These are phyloP conservation scores for Aphanomyces invadans DNA, from an alignment of 352 stramenopile species.

Conservation along the genomic window DNA sequence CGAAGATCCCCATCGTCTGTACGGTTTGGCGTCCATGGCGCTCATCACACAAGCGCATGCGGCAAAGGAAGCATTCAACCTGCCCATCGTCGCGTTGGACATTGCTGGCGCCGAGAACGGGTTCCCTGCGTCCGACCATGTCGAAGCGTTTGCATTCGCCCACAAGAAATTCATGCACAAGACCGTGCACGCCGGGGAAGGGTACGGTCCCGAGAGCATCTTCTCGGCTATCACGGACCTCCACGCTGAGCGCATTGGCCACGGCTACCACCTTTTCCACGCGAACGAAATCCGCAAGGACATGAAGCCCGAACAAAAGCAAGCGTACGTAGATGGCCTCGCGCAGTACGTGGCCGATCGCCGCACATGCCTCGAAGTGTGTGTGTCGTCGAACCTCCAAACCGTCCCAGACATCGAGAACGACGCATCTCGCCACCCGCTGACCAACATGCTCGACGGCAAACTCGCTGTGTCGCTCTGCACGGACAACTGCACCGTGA, in stretches of 20 bases:
- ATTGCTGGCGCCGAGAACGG: slow-evolving; percentile 74
- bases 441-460: slow-evolving; percentile 75
- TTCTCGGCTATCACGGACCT: slow-evolving; percentile 81
- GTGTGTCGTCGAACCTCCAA: slow-evolving; percentile 82
- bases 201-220: slow-evolving; percentile 81
- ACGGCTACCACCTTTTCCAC: slow-evolving; percentile 78
- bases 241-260: slow-evolving; percentile 78
- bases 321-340: slow-evolving; percentile 68
- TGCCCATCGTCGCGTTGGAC: slow-evolving; percentile 82
- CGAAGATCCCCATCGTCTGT: slow-evolving; percentile 65
- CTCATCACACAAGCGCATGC: slow-evolving; percentile 72
- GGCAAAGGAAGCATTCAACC: slow-evolving; percentile 49
- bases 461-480: slow-evolving; percentile 75
- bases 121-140: slow-evolving; percentile 71
- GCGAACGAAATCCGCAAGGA: slow-evolving; percentile 61
- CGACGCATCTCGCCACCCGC: slow-evolving; percentile 61
- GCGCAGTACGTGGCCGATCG: slow-evolving; percentile 77
- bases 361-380: slow-evolving; percentile 80
- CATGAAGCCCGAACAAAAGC: slow-evolving; percentile 38
- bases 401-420: slow-evolving; percentile 68
- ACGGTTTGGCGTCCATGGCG: slow-evolving; percentile 73
- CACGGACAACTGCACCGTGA: slow-evolving; percentile 85
- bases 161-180: slow-evolving; percentile 86
- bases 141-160: slow-evolving; percentile 74
- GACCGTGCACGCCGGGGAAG: slow-evolving; percentile 83